These are phyloP conservation scores for Fusarium paranaense DNA, from an alignment of 2,329 filamentous ascomycete species.

Conservation along the genomic window DNA sequence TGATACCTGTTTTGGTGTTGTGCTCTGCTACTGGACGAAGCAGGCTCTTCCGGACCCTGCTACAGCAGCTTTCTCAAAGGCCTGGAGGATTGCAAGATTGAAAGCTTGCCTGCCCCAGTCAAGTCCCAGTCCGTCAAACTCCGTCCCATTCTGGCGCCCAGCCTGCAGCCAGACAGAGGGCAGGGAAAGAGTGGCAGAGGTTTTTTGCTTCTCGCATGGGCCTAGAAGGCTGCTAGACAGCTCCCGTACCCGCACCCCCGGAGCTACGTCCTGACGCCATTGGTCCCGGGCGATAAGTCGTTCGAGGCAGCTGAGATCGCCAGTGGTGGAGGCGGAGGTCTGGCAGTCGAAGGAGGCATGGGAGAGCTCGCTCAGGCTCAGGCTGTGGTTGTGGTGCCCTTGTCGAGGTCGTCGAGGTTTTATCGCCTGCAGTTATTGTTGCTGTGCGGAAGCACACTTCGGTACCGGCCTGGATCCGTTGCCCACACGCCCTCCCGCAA, in stretches of 20 bases:
- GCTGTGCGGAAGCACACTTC: constrained; percentile 35
- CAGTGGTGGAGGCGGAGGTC: constrained; percentile 36
- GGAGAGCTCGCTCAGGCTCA: constrained; percentile 6
- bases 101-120: constrained; percentile 36
- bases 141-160: constrained; percentile 14
- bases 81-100: constrained; percentile 32
- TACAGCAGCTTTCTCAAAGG: constrained; percentile 9
- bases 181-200: constrained; percentile 31
- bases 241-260: constrained; percentile 40
- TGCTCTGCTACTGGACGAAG: constrained; percentile 24
- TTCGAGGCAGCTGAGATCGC: constrained; percentile 45
- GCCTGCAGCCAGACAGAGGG: constrained; percentile 22
- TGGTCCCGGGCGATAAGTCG: constrained; percentile 42
- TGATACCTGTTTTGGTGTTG: constrained; percentile 24
- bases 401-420: constrained; percentile 36
- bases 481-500: constrained; percentile 43
- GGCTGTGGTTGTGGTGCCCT: constrained; percentile 34
- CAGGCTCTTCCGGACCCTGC: constrained; percentile 4
- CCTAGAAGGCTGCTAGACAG: constrained; percentile 42
- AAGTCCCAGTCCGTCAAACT: constrained; percentile 10
- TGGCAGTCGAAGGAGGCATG: constrained; percentile 29
- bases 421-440: constrained; percentile 26
- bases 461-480: constrained; percentile 35
- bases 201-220: constrained; percentile 36
- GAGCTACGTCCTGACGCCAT: constrained; percentile 39